Conservation (phyloP, 345 rosid species). For the Nasturtium officinale region DNA sequence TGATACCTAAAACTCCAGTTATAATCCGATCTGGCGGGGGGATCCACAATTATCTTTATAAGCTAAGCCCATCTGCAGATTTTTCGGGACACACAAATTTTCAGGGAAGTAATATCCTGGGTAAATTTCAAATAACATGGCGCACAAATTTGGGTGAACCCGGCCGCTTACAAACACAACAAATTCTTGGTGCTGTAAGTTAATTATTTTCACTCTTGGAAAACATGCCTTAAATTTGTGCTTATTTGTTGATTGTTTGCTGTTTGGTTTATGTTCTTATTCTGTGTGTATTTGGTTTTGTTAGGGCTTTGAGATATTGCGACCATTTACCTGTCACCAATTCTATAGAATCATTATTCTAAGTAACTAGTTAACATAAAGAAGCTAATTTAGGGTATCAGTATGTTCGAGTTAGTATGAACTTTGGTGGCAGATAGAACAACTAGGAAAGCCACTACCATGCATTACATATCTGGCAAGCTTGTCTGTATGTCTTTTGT, state of each 20-base stretch:
- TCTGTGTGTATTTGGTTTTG: constrained; percentile 14
- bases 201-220: constrained; percentile 11
- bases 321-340: background rate
- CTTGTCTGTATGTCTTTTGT: constrained; percentile 8
- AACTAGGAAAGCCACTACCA: constrained; percentile 32
- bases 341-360: background rate
- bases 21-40: constrained; percentile 94
- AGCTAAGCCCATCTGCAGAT: constrained; percentile 53
- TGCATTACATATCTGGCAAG: constrained; percentile 12
- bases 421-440: constrained; percentile 23
- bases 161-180: constrained; percentile 97
- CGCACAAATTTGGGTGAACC: constrained; percentile 97
- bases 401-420: constrained; percentile 5
- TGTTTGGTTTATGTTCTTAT: background rate
- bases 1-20: constrained; percentile 65
- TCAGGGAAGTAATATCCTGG: constrained; percentile 77
- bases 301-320: constrained; percentile 16
- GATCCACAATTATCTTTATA: constrained; percentile 83
- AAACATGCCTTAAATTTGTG: constrained; percentile 1
- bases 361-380: background rate
- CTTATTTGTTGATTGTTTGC: constrained; percentile 5
- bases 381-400: constrained; percentile 5
- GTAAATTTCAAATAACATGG: constrained; percentile 97
- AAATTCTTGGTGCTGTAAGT: constrained; percentile 91
- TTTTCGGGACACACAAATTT: constrained; percentile 54